Base-by-base conservation (phyloP, 257 asterid species). In the Euphrasia confusa region DNA sequence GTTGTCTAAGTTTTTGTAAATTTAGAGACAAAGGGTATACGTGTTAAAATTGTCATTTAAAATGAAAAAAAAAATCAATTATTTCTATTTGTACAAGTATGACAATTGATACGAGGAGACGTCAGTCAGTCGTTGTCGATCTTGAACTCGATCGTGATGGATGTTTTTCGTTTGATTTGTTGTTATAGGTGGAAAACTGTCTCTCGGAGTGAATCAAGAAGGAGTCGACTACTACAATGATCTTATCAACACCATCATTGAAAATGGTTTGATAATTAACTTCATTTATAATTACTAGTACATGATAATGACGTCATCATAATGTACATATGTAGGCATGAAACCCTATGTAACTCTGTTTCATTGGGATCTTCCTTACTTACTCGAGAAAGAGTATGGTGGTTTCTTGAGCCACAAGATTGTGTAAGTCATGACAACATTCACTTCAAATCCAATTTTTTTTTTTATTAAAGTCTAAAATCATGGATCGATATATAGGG, bases 281-380 rank as follows among this genome's bases (percentile, higher is more conserved):
- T 45, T n/a, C 40, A 35, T 27, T 1, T 2, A 28, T 28, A 2
- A 28, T 28, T 2, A 28, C 3, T n/a, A n/a, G n/a, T 28, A 5
- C 33, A 21, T 40, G 8, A 2, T 40, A 5, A 40, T 40, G 0
- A 1, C 5, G 7, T 5, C 2, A 0, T 1, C 39, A 33, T 33
- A 7, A 35, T 44, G 15, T 11, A 11, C 2, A 42, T 42, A 8
- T 40, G n/a, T 5, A 71, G 76, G 63, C 4, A 18, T 73, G 7
- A 4, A 57, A 27, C 77, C 77, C 0, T 68, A 32, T 13, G 77
- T 42, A 1, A 73, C 74, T 5, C 64, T 73, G 7, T 73, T 55
- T 12, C 77, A 73, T 40, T 73, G 60, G 50, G 77, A 73, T 58
- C 69, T 74, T 37, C 85, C 88, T 17, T 74, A 76, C 52, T 10